Conservation (phyloP, 495 filamentous ascomycete species). For the Hyaloscypha variabilis region DNA sequence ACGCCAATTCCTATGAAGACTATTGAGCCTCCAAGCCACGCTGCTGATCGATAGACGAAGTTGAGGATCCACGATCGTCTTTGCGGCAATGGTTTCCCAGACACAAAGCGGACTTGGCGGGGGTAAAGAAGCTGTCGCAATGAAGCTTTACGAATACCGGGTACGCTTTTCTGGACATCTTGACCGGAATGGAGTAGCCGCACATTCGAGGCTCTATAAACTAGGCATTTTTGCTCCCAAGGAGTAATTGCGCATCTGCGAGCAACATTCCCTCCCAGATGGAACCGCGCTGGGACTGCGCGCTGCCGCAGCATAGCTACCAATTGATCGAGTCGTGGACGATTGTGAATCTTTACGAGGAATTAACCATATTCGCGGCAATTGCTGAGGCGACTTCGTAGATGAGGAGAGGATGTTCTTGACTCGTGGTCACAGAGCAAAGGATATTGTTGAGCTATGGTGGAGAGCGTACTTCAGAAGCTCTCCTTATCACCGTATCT, state of each 20-base stretch:
- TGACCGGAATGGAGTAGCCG: constrained; percentile 5
- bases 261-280: neutral
- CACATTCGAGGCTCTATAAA: neutral
- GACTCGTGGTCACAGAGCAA: neutral
- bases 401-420: neutral
- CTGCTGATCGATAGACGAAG: constrained; percentile 52
- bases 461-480: neutral
- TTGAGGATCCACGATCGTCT: constrained; percentile 45
- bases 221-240: neutral
- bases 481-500: constrained; percentile 14
- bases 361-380: constrained; percentile 5
- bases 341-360: neutral
- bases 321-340: constrained; percentile 12
- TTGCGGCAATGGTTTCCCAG: constrained; percentile 51
- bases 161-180: neutral
- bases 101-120: constrained; percentile 35
- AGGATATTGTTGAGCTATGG: neutral
- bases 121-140: constrained; percentile 10
- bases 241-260: constrained; percentile 1
- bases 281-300: constrained; percentile 7
- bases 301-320: constrained; percentile 27
- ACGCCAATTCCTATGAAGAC: constrained; percentile 53
- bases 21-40: constrained; percentile 50
- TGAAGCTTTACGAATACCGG: neutral
- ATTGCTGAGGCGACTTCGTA: neutral